Conservation (phyloP, 768 basidiomycete species). For the Gloeostereum incarnatum region DNA sequence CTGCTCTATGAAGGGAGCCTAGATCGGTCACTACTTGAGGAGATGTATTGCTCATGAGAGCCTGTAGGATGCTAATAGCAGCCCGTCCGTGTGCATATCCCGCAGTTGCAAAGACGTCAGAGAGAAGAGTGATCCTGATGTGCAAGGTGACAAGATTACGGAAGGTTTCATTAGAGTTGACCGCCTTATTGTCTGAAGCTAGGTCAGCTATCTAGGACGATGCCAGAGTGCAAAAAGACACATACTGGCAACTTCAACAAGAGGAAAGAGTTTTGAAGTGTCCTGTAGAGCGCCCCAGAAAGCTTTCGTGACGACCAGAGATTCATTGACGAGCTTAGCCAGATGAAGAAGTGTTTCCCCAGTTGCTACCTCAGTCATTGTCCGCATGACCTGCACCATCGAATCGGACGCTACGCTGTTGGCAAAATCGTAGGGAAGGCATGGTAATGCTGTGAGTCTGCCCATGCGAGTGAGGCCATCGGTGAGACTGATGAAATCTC, state of each 20-base stretch:
- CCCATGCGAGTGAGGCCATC: constrained; percentile 71
- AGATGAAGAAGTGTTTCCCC: constrained; percentile 66
- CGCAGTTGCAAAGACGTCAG: constrained; percentile 80
- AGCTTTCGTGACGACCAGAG: constrained; percentile 56
- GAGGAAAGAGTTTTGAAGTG: constrained; percentile 53
- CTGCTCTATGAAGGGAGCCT: constrained; percentile 73
- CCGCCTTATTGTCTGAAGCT: constrained; percentile 32
- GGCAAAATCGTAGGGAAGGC: constrained; percentile 83
- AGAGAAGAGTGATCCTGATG: constrained; percentile 72
- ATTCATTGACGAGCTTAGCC: constrained; percentile 57
- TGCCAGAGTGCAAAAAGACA: constrained; percentile 8
- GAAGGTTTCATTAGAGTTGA: constrained; percentile 53
- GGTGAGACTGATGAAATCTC: constrained; percentile 73
- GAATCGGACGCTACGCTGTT: constrained; percentile 81
- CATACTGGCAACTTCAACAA: constrained; percentile 47
- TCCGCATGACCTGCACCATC: constrained; percentile 80
- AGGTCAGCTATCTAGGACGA: constrained; percentile 4
- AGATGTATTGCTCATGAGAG: constrained; percentile 55
- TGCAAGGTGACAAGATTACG: constrained; percentile 66
- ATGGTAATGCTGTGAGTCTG: constrained; percentile 72
- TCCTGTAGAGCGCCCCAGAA: constrained; percentile 56
- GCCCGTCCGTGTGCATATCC: constrained; percentile 76
- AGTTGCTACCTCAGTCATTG: constrained; percentile 82
- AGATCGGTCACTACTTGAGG: constrained; percentile 60
- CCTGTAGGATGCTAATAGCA: constrained; percentile 65